phyloP scores from a whole-genome alignment of 257 asterid species.

The Rhazya stricta region DNA sequence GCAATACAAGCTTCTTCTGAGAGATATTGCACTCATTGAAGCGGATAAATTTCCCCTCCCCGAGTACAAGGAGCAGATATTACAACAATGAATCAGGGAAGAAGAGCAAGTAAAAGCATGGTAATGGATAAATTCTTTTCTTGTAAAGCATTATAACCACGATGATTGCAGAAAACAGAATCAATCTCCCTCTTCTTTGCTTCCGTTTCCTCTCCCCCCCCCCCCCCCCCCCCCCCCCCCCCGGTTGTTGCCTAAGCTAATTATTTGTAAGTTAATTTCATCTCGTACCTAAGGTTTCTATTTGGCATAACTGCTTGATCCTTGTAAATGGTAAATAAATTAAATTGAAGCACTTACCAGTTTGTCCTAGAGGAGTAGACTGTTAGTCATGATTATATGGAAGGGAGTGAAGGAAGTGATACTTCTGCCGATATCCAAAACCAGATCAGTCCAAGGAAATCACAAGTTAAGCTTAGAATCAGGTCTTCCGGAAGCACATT shows the following conservation, averaged over 20 bases:
- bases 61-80: slow-evolving; percentile 8
- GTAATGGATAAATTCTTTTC: background rate
- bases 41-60: slow-evolving; percentile 20
- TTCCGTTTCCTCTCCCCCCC: background rate
- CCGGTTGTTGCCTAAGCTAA: background rate
- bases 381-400: background rate
- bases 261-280: background rate
- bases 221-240: background rate
- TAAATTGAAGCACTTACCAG: background rate
- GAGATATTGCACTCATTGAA: slow-evolving; percentile 19
- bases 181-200: too few relatives aligned
- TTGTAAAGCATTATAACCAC: background rate
- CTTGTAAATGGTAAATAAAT: too few relatives aligned
- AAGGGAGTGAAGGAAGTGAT: background rate
- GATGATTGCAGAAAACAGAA: background rate
- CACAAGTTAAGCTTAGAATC: too few relatives aligned
- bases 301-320: too few relatives aligned
- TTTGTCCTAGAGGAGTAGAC: background rate
- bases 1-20: slow-evolving; percentile 17
- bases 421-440: background rate
- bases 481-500: too few relatives aligned
- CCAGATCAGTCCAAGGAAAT: too few relatives aligned
- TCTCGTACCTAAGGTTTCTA: background rate
- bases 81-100: background rate
- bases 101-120: background rate